Conservation (phyloP, 2,329 filamentous ascomycete species). For the Aspergillus fumigatiaffinis region DNA sequence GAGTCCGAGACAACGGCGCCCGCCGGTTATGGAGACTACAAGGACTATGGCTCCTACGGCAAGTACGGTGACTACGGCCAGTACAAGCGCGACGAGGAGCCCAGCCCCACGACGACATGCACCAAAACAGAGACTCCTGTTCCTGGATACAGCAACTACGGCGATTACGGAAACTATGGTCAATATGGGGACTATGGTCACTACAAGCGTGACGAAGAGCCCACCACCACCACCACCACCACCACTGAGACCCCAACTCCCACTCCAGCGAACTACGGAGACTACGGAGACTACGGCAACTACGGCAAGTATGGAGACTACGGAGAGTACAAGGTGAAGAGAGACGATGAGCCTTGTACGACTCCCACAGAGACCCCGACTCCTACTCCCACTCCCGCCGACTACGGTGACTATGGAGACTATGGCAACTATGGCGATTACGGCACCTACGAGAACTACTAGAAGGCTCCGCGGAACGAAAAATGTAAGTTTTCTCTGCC, state of each 20-base stretch:
- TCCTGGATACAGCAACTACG: not conserved
- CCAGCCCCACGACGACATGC: not conserved
- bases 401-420: slow-evolving; percentile 1
- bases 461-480: not conserved
- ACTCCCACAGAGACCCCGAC: not conserved
- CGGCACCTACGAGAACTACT: slow-evolving; percentile 9
- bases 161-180: slow-evolving; percentile 3
- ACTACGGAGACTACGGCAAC: slow-evolving; percentile 8
- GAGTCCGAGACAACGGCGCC: not conserved
- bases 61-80: slow-evolving; percentile 3
- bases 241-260: not conserved
- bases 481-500: not conserved
- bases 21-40: not conserved
- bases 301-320: slow-evolving; percentile 16
- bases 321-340: slow-evolving; percentile 1
- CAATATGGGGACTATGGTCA: slow-evolving; percentile 10
- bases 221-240: not conserved
- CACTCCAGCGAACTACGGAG: not conserved
- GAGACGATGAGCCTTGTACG: not conserved
- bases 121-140: slow-evolving; percentile 1
- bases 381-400: not conserved
- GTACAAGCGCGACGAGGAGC: not conserved
- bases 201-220: slow-evolving; percentile 1
- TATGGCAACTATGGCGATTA: slow-evolving; percentile 10
- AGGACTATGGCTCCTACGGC: not conserved